A percentile compares a stretch with the other conserved stretches of the same genome.
Evolutionary conservation across 108 stramenopile genomes (phyloP).

Genomic region (Nitzschia sp.): DNA sequence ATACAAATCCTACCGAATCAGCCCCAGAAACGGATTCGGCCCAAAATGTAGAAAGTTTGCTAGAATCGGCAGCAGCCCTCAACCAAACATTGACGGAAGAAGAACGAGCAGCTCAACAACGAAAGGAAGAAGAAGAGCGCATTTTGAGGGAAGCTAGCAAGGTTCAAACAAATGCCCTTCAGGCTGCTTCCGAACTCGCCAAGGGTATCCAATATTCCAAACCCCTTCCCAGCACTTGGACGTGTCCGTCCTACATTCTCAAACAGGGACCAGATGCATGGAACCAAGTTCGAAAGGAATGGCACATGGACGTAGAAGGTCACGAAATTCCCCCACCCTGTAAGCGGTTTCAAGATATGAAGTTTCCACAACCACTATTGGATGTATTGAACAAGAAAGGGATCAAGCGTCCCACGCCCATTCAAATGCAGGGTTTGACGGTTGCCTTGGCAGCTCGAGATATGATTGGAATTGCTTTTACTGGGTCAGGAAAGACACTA

Average conservation of each 20-base stretch:
- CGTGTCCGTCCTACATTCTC: conserved; percentile 73
- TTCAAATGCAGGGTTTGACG: conserved; percentile 99
- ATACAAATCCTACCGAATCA: conserved; percentile 13
- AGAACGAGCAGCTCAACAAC: conserved; percentile 57
- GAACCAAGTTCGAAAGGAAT: conserved; percentile 84
- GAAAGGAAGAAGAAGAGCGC: conserved; percentile 81
- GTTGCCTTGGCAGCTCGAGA: conserved; percentile 95
- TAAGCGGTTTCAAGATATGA: conserved; percentile 94
- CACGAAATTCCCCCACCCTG: conserved; percentile 86
- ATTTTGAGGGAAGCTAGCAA: conserved; percentile 92
- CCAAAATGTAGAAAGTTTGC: conserved; percentile 51
- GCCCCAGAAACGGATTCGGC: conserved; percentile 34
- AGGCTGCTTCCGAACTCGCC: conserved; percentile 91
- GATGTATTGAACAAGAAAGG: conserved; percentile 75
- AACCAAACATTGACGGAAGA: conserved; percentile 58
- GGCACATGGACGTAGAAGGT: conserved; percentile 96
- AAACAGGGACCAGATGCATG: conserved; percentile 69
- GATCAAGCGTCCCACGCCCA: conserved; percentile 95
- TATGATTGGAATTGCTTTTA: conserved; percentile 99
- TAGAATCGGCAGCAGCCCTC: conserved; percentile 83
- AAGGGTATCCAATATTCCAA: conserved; percentile 79
- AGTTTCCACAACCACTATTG: conserved; percentile 84
- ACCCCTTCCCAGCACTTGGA: conserved; percentile 87
- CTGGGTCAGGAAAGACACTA: conserved; percentile 94
- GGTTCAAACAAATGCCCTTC: conserved; percentile 94